phyloP scores from a whole-genome alignment of 1,139 yeast genomes.

The Candida tunisiensis region DNA sequence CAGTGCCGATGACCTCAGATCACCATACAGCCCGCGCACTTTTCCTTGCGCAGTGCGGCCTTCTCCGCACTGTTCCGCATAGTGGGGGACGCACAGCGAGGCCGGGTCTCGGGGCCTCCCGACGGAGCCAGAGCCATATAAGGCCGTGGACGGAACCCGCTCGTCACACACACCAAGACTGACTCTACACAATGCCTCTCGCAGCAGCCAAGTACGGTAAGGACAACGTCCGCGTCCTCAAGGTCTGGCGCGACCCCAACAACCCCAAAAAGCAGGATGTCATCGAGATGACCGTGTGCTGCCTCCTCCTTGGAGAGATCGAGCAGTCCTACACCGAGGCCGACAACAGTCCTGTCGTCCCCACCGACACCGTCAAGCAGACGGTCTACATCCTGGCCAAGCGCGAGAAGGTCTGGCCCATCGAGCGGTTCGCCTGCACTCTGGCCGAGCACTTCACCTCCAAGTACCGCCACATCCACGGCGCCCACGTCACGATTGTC shows the following conservation, averaged over 20 bases:
- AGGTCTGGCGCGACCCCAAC: conserved; percentile 59
- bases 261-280: conserved; percentile 64
- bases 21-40: no score
- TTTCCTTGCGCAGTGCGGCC: no score
- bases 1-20: no score
- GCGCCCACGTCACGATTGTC: conserved; percentile 45
- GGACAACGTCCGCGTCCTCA: conserved; percentile 78
- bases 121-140: no score
- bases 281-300: conserved; percentile 67
- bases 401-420: conserved; percentile 64
- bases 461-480: conserved; percentile 63
- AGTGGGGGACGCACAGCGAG: no score
- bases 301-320: conserved; percentile 59
- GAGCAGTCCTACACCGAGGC: conserved; percentile 73
- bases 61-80: no score
- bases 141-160: no score
- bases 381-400: conserved; percentile 72
- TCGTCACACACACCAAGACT: no score
- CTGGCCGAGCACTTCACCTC: conserved; percentile 64
- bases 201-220: conserved; percentile 63
- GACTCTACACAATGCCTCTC: conserved; percentile 10
- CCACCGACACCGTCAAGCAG: conserved; percentile 89
- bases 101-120: no score
- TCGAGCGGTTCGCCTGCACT: conserved; percentile 77
- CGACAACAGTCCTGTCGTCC: conserved; percentile 76